Base-by-base conservation (phyloP, 495 filamentous ascomycete genomes). In the Bacidia rubella region DNA sequence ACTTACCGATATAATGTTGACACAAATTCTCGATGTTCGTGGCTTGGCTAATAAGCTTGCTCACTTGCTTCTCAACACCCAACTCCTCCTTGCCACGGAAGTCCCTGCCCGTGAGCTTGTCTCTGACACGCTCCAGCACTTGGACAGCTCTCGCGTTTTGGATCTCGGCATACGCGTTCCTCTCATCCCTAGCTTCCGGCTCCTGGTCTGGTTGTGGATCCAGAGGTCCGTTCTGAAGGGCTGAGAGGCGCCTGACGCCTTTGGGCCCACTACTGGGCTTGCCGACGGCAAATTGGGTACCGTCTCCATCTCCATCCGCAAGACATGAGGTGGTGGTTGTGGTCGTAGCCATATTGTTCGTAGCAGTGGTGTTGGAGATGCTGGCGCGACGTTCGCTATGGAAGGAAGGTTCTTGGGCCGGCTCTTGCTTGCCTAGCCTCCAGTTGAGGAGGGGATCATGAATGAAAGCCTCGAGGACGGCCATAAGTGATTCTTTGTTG, bases 1-100 rank as follows among this genome's bases (percentile, higher is more conserved):
- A n/a, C n/a, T n/a, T n/a, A n/a, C n/a, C 92, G 54, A 97, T 96
- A 67, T 96, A 99, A 70, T 97, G 92, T 70, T 96, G 92, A 63
- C 93, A 97, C 53, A 99, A 74, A 68, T 97, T 97, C 73, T 97
- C 93, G 43, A 96, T 73, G 59, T 87, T 96, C 4, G 92, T 97
- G 19, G 93, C 93, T 68, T 99, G 90, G 29, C 82, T 81, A 54
- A 97, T 83, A 60, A 97, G 68, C 67, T 90, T 90, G 63, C 95
- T 89, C 2, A 99, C 93, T 66, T 97, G 93, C 35, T 81, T 77
- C 17, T 83, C 81, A n/a, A 93, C 80, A 48, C 77, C 81, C 52
- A 99, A 73, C 67, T 96, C 92, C 55, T 90, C 86, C 35, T 58
- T 63, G 5, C 66, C 67, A 61, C 72, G 75, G 66, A 85, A 85